Evolutionary conservation across 306 rosid genomes (phyloP).

Genomic region (barrel medic (Medicago truncatula)): DNA sequence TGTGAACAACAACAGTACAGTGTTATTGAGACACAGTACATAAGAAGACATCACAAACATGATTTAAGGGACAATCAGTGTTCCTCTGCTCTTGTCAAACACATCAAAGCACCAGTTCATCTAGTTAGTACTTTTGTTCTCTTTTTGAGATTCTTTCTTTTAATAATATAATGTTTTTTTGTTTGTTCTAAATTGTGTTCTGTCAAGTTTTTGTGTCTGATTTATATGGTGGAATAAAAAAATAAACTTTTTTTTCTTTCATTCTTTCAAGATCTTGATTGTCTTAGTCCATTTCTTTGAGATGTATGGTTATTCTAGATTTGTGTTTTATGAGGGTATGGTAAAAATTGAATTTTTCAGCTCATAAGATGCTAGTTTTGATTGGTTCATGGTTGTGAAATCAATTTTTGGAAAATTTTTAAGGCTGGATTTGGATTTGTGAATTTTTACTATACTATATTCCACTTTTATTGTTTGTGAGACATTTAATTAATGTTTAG

Average conservation of each 20-base stretch:
- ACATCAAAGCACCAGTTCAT: conserved; percentile 85
- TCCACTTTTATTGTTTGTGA: conserved; percentile 15
- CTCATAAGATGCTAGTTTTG: conserved; percentile 24
- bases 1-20: conserved; percentile 45
- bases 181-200: conserved; percentile 4
- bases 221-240: conserved; percentile 2
- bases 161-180: background rate
- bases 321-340: background rate
- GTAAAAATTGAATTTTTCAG: conserved; percentile 16
- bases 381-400: conserved; percentile 32
- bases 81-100: conserved; percentile 85
- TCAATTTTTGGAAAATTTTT: background rate
- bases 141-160: background rate
- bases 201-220: conserved; percentile 6
- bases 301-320: conserved; percentile 17
- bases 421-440: conserved; percentile 29
- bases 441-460: background rate
- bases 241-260: background rate
- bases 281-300: conserved; percentile 22
- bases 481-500: background rate
- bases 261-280: conserved; percentile 48
- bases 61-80: conserved; percentile 80
- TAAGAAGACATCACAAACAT: conserved; percentile 86
- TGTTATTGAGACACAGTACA: conserved; percentile 74
- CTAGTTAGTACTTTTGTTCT: conserved; percentile 57